Conservation (phyloP, 2,329 filamentous ascomycete species). For the Neoascochyta sp. region DNA sequence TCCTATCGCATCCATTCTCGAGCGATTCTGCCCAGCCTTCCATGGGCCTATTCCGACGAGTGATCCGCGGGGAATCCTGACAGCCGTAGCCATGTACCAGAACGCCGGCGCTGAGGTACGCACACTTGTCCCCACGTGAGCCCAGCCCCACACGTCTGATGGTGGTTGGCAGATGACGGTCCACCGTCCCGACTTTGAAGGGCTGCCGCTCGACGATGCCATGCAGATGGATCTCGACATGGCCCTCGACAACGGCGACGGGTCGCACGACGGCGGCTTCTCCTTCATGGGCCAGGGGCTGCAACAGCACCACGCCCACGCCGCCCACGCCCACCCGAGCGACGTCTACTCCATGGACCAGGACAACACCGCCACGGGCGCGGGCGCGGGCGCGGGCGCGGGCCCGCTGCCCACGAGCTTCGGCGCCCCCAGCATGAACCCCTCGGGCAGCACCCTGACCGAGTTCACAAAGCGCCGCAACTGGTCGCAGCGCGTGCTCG, state of each 20-base stretch:
- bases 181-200: conserved; percentile 21
- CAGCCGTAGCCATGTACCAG: conserved; percentile 36
- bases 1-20: too few relatives aligned
- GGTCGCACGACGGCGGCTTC: conserved; percentile 18
- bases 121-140: too few relatives aligned
- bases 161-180: conserved; percentile 30
- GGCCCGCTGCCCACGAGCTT: conserved; percentile 56
- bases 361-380: conserved; percentile 40
- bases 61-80: too few relatives aligned
- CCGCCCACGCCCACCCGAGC: conserved; percentile 18
- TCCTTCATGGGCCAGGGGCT: conserved; percentile 25
- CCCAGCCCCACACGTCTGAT: conserved; percentile 17
- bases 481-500: conserved; percentile 85
- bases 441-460: conserved; percentile 55
- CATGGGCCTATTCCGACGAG: too few relatives aligned
- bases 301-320: conserved; percentile 20
- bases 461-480: conserved; percentile 66
- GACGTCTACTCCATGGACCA: conserved; percentile 24
- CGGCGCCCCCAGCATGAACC: conserved; percentile 44
- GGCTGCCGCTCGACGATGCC: conserved; percentile 44
- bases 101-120: conserved; percentile 35
- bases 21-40: too few relatives aligned
- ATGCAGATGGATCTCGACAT: conserved; percentile 45
- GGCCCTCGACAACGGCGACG: conserved; percentile 36
- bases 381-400: conserved; percentile 51